phyloP scores from a whole-genome alignment of 1,284 basidiomycete species.

The Chondrostereum purpureum region DNA sequence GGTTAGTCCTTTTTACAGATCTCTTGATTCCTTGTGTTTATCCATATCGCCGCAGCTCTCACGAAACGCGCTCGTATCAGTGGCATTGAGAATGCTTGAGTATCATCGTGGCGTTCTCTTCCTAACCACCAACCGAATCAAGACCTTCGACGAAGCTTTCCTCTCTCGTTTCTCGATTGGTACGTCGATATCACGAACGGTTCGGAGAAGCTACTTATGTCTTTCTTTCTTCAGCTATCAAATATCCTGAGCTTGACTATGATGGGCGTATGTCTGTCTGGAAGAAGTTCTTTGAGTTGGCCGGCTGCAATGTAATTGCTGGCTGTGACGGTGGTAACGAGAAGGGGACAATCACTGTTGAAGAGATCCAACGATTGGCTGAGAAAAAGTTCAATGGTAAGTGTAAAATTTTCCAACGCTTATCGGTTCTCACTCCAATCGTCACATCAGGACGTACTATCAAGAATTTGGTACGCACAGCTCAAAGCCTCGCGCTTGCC shows the following conservation, averaged over 20 bases:
- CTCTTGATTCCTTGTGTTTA: neutral
- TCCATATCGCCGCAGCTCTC: neutral
- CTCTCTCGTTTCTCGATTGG: slow-evolving; percentile 15
- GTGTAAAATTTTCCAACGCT: neutral
- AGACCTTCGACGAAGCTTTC: slow-evolving; percentile 20
- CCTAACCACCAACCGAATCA: slow-evolving; percentile 22
- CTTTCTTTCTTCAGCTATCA: neutral
- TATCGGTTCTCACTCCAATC: neutral
- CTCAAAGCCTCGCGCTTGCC: neutral
- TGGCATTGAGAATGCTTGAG: slow-evolving; percentile 12
- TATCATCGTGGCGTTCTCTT: slow-evolving; percentile 18
- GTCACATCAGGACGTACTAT: neutral
- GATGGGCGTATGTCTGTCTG: neutral
- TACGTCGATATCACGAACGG: neutral
- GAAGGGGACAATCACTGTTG: too few relatives aligned
- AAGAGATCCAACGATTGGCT: neutral
- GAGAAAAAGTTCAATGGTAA: neutral
- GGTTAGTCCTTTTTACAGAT: neutral
- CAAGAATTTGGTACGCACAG: neutral
- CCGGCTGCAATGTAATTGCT: neutral
- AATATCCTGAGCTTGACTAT: neutral
- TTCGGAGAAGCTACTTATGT: neutral
- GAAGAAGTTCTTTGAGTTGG: neutral
- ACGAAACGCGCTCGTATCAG: slow-evolving; percentile 19
- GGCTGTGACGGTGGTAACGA: too few relatives aligned